Conservation (phyloP, 2,329 filamentous ascomycete genomes). For the Zalaria obscura region DNA sequence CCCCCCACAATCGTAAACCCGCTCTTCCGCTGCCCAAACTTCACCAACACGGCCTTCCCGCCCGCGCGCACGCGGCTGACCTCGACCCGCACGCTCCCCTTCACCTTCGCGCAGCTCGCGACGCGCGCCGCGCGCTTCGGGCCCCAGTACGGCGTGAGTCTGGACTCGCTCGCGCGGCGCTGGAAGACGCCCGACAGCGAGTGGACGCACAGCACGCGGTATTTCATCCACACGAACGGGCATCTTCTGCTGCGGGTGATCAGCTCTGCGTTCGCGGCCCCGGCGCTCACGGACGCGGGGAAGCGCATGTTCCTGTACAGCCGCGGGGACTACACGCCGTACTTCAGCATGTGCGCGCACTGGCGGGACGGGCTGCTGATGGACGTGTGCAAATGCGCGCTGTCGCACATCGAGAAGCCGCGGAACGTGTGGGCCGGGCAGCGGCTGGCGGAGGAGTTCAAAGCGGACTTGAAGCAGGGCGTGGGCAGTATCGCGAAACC, state of each 20-base stretch:
- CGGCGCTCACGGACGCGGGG: conserved; percentile 33
- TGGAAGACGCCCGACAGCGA: conserved; percentile 36
- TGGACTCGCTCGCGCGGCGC: conserved; percentile 34
- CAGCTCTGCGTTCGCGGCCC: conserved; percentile 37
- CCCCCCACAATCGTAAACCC: conserved; percentile 41
- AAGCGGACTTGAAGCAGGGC: conserved; percentile 11
- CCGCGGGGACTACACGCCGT: conserved; percentile 46
- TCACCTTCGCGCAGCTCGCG: conserved; percentile 44
- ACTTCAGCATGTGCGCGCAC: conserved; percentile 48
- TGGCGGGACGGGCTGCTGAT: conserved; percentile 49
- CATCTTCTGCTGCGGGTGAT: conserved; percentile 45
- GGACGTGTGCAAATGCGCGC: conserved; percentile 45
- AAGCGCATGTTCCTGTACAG: conserved; percentile 44
- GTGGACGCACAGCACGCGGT: conserved; percentile 43
- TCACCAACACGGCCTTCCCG: conserved; percentile 35
- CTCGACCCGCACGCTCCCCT: conserved; percentile 40
- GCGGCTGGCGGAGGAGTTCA: not conserved
- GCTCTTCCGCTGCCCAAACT: conserved; percentile 41
- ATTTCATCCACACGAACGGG: conserved; percentile 35
- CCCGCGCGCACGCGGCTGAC: conserved; percentile 34
- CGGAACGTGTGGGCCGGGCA: conserved; percentile 16
- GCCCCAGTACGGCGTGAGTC: conserved; percentile 31
- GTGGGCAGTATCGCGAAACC: not conserved
- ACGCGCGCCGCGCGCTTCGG: conserved; percentile 35
- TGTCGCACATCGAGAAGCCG: conserved; percentile 40